Base-by-base conservation (phyloP, 2,329 filamentous ascomycete species). In the Clonostachys solani region DNA sequence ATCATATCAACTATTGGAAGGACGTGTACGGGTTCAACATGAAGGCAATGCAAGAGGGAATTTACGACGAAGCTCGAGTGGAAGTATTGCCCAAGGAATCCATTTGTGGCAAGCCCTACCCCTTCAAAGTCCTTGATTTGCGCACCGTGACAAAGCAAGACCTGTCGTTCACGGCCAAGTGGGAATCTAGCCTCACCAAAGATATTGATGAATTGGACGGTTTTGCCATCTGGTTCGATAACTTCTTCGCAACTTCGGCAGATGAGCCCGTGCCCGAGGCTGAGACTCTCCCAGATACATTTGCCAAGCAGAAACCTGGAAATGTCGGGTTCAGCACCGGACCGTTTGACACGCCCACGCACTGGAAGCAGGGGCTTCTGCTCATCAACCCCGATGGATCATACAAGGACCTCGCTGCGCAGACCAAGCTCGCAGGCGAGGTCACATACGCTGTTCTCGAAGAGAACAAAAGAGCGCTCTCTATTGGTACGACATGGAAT, bases 21-120 rank as follows among this genome's bases (percentile, higher is more conserved):
- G 83, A 94, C 58, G 87, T 97, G 6, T 96, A 97, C 65, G 92
- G 92, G 44, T 97, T 97, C 68, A 85, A 95, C 62, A 96, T 96
- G 88, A 83, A 81, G 56, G 83, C 87, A 52, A 96, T 97, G 92
- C 84, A 91, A 59, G 78, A 84, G 42, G 84, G 85, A 37, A 89
- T 92, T 49, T 83, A 87, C 59, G 84, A 92, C 51, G 91, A 96
- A 58, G 84, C 85, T n/a, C 77, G 92, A 49, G 81, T 96, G 49
- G 80, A 90, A 49, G 75, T 84, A 51, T 83, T 91, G 68, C 81
- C 85, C 5, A 72, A 71, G 15, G 71, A 72, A 16, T 77, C 81
- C 7, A 56, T 89, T 38, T 81, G 77, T 51, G 86, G 83, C 23
- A 65, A 74, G 12, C 68, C 84, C 0, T 74, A 71, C 46, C 78